Conservation (phyloP, 495 filamentous ascomycete species). For the Ramalina intermedia region DNA sequence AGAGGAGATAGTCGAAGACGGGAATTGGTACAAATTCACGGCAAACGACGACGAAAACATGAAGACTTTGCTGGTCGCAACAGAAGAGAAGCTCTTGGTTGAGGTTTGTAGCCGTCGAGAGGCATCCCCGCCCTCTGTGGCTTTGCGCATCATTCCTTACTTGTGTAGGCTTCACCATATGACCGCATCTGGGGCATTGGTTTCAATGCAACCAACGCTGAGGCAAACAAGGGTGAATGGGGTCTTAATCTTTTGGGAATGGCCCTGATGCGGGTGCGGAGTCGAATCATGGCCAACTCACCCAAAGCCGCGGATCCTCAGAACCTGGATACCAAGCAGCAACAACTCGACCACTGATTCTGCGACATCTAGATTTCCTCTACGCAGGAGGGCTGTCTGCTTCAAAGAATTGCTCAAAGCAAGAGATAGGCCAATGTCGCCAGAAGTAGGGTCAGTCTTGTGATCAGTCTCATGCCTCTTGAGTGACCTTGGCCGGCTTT, state of each 20-base stretch:
- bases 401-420: too few species aligned
- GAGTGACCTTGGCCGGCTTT: too few species aligned
- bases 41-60: conserved; percentile 20
- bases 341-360: too few species aligned
- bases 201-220: conserved; percentile 35
- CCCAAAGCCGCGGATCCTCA: too few species aligned
- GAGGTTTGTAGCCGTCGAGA: conserved; percentile 32
- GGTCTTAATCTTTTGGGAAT: conserved; percentile 56
- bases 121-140: neutral
- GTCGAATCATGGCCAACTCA: conserved; percentile 15
- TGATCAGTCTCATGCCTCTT: too few species aligned
- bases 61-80: conserved; percentile 34
- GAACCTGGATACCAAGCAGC: too few species aligned
- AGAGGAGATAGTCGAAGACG: conserved; percentile 42
- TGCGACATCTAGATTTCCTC: too few species aligned
- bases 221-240: conserved; percentile 35
- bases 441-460: too few species aligned
- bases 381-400: too few species aligned
- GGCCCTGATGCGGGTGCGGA: conserved; percentile 35
- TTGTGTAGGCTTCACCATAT: conserved; percentile 29
- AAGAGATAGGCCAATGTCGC: too few species aligned
- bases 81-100: conserved; percentile 44
- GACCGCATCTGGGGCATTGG: conserved; percentile 59
- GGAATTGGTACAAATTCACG: conserved; percentile 46
- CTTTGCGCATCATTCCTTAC: neutral